Evolutionary conservation across 768 basidiomycete species (phyloP).

Genomic region (Kwoniella botswanensis): DNA sequence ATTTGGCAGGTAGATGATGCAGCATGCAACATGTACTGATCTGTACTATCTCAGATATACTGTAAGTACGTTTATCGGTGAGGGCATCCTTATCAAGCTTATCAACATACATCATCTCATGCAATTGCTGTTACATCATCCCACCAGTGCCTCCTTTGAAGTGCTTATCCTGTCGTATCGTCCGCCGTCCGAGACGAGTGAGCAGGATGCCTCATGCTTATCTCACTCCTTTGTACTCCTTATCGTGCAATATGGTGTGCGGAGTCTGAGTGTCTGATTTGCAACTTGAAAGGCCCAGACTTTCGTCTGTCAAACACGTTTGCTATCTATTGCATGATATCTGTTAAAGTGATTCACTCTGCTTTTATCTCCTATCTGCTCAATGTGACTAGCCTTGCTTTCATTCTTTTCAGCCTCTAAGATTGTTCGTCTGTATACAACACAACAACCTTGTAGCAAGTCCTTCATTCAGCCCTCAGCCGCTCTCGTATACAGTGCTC

Average conservation of each 20-base stretch:
- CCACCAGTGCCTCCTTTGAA: background rate
- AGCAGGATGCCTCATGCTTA: constrained; percentile 2
- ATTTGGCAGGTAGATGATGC: too few relatives aligned
- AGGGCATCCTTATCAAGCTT: background rate
- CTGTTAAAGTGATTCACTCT: too few relatives aligned
- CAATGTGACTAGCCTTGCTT: background rate
- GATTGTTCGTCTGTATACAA: background rate
- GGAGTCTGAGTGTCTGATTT: background rate
- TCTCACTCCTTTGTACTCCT: constrained; percentile 12
- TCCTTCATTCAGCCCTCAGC: background rate
- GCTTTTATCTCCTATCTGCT: too few relatives aligned
- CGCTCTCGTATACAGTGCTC: background rate
- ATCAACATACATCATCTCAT: background rate
- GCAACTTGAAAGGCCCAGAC: background rate
- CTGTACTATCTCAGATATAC: too few relatives aligned
- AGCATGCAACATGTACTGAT: too few relatives aligned
- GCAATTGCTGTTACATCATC: background rate
- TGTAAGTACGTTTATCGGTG: background rate
- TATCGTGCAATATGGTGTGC: constrained; percentile 12
- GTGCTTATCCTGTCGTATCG: background rate
- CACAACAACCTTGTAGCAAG: too few relatives aligned
- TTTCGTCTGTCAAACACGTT: background rate
- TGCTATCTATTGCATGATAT: background rate
- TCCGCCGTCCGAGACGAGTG: background rate
- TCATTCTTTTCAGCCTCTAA: background rate